Conservation (phyloP, 805 yeast genomes). For the Wickerhamomyces sydowiorum region DNA sequence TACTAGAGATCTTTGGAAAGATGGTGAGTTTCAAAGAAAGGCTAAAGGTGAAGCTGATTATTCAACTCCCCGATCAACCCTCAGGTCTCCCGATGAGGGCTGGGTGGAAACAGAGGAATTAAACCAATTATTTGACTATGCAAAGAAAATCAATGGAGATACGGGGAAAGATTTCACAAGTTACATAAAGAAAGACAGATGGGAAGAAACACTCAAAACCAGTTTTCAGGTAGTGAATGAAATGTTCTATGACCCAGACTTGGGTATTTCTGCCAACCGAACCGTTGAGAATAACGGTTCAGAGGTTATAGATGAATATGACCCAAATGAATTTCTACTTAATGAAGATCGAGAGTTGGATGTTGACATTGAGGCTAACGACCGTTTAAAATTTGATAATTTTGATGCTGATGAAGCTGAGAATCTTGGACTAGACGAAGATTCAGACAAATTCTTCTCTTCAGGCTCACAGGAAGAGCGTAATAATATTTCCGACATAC, state of each 20-base stretch:
- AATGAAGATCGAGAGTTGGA: conserved; percentile 8
- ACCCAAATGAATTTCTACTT: conserved; percentile 2
- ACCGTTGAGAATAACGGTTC: not conserved
- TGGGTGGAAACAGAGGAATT: conserved; percentile 42
- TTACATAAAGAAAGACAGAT: conserved; percentile 19
- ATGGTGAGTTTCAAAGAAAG: conserved; percentile 47
- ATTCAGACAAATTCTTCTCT: not conserved
- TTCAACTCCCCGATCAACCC: conserved; percentile 18
- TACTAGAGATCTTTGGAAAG: conserved; percentile 56
- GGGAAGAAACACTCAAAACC: conserved; percentile 21
- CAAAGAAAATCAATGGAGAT: conserved; percentile 14
- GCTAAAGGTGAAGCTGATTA: conserved; percentile 29
- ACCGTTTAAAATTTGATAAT: too few species aligned
- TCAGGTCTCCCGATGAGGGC: conserved; percentile 19
- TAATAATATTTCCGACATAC: conserved; percentile 5
- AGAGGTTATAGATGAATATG: not conserved
- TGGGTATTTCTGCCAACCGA: not conserved
- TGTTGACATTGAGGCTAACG: conserved; percentile 1
- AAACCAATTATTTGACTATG: conserved; percentile 26
- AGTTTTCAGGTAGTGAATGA: conserved; percentile 26
- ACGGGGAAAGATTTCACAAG: conserved; percentile 7
- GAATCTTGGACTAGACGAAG: not conserved
- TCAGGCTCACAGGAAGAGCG: not conserved
- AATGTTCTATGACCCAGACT: conserved; percentile 23
- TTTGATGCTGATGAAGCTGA: not conserved